Evolutionary conservation across 208 protist genomes (phyloP).

Genomic region (Trypanosoma lewisi): DNA sequence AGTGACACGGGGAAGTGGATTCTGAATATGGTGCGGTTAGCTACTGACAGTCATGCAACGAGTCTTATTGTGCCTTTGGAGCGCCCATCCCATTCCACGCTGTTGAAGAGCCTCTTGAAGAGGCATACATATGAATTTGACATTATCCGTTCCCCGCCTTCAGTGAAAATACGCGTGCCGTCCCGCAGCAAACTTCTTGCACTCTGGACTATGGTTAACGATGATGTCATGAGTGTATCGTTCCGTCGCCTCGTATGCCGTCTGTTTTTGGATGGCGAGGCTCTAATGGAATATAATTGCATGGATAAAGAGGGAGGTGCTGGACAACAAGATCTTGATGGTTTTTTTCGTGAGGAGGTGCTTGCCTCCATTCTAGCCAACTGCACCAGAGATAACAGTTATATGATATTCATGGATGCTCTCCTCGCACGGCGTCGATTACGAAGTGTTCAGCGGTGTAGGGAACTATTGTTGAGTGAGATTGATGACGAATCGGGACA

Average conservation of each 20-base stretch:
- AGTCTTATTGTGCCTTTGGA: conserved; percentile 10
- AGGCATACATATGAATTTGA: neutral
- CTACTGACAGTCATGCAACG: conserved; percentile 19
- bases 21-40: conserved; percentile 43
- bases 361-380: conserved; percentile 61
- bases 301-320: neutral
- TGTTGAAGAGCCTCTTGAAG: conserved; percentile 8
- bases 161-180: conserved; percentile 26
- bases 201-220: conserved; percentile 45
- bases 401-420: conserved; percentile 28
- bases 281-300: conserved; percentile 1
- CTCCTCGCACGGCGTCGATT: conserved; percentile 16
- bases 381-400: conserved; percentile 41
- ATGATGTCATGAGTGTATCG: conserved; percentile 25
- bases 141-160: neutral
- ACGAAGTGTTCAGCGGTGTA: neutral
- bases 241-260: conserved; percentile 38
- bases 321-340: conserved; percentile 16
- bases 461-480: conserved; percentile 27
- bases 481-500: conserved; percentile 12
- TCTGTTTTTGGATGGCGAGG: conserved; percentile 34
- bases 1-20: conserved; percentile 28
- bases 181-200: conserved; percentile 61
- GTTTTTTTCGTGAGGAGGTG: conserved; percentile 45
- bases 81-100: neutral